Conservation (phyloP, 2,329 filamentous ascomycete species). For the Orbilia quercus region DNA sequence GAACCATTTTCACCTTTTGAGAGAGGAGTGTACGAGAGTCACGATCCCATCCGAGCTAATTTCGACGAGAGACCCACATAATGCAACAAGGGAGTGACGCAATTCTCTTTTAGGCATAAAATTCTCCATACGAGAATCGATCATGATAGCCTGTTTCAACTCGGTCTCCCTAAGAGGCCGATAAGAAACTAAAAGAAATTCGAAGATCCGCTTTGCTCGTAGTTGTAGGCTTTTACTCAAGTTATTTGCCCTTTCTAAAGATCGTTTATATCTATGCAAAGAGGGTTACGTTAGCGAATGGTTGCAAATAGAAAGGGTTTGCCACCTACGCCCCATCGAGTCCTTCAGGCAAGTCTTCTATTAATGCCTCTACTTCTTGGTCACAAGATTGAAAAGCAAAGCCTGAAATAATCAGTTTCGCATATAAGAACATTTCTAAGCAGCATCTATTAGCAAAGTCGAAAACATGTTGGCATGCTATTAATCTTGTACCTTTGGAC, state of each 20-base stretch:
- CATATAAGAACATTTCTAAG: constrained; percentile 39
- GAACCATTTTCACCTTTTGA: neutral
- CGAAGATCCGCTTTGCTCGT: constrained; percentile 13
- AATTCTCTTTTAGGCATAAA: constrained; percentile 4
- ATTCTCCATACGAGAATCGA: neutral
- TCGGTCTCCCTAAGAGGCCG: neutral
- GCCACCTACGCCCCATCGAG: constrained; percentile 14
- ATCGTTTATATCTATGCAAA: constrained; percentile 12
- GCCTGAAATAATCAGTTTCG: constrained; percentile 13
- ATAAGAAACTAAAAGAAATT: constrained; percentile 4
- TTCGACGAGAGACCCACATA: constrained; percentile 21
- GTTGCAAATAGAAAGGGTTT: neutral
- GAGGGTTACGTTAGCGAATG: neutral
- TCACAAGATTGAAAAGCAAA: neutral
- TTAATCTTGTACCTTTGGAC: constrained; percentile 9
- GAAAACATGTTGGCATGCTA: too few species aligned
- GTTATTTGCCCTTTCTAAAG: constrained; percentile 7
- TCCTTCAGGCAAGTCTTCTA: constrained; percentile 14
- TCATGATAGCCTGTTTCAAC: constrained; percentile 15
- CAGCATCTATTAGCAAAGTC: too few species aligned
- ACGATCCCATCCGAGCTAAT: constrained; percentile 1
- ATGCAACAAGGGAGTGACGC: neutral
- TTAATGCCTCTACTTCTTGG: constrained; percentile 1
- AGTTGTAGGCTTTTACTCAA: neutral
- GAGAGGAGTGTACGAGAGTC: constrained; percentile 5